Base-by-base conservation (phyloP, 1,284 basidiomycete genomes). In the Irpex rosettiformis region DNA sequence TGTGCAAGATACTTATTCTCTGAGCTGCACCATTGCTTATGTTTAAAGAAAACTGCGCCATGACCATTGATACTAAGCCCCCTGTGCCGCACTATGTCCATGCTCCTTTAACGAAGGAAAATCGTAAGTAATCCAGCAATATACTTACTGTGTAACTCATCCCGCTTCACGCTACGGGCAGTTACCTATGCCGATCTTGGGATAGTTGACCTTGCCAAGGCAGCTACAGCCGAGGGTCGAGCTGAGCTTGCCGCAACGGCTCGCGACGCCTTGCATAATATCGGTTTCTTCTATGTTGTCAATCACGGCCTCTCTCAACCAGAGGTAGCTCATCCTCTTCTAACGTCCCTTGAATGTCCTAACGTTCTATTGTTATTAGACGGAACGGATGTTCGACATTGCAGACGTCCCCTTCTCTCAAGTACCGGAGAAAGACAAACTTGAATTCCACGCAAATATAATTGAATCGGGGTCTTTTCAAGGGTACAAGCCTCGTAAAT, bases 121-220 rank as follows among this genome's bases (percentile, higher is more conserved):
- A 73, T 5, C 63, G 78, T 78, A 61, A 49, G 76, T 71, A n/a
- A n/a, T n/a, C n/a, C n/a, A n/a, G n/a, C n/a, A n/a, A n/a, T n/a
- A n/a, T n/a, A n/a, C n/a, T n/a, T n/a, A n/a, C n/a, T n/a, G n/a
- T n/a, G 13, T 45, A 16, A 37, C 54, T 27, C 58, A 52, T 7
- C 43, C n/a, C 47, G 18, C 21, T 45, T 8, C 10, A 18, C 21
- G 33, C 10, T 22, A n/a, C 7, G 43, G 28, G 56, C 48, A 54
- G 85, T 87, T 69, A 80, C 86, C 43, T 89, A 84, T 75, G 89
- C 85, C 1, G 80, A 88, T 47, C 77, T 91, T 18, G 78, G 83
- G 11, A 76, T 82, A 54, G 79, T 91, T 57, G 88, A 91, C 65
- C 70, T 91, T 8, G 75, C 83, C 27, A 78, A 79, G 56, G 75